Percentiles rank a stretch among this genome's conserved stretches.
These are phyloP conservation scores for Suhomyces wounanorum DNA, from an alignment of 1,139 yeast genomes.

Conservation along the genomic window DNA sequence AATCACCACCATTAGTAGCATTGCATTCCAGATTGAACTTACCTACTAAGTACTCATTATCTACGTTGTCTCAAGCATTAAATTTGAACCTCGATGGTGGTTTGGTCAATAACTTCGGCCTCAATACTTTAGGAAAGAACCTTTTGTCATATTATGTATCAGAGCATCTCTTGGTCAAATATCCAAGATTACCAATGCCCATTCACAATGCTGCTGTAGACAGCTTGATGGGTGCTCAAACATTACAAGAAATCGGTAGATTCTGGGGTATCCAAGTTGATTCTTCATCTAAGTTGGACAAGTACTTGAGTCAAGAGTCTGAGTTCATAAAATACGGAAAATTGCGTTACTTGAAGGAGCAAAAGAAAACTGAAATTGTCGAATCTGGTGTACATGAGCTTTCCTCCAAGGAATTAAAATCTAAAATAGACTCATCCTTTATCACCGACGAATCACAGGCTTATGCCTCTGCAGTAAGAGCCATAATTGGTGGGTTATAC, in stretches of 20 bases:
- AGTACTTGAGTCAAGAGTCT: conserved; percentile 70
- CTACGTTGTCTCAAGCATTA: conserved; percentile 80
- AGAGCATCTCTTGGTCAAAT: conserved; percentile 69
- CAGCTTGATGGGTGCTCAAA: conserved; percentile 65
- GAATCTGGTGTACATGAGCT: conserved; percentile 56
- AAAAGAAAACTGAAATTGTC: conserved; percentile 36
- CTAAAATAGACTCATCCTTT: conserved; percentile 18
- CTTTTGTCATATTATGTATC: conserved; percentile 74
- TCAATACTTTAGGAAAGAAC: conserved; percentile 77
- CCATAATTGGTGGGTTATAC: conserved; percentile 73
- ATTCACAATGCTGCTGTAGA: conserved; percentile 75
- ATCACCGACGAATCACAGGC: conserved; percentile 40
- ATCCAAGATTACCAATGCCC: conserved; percentile 87
- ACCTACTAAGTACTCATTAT: conserved; percentile 55
- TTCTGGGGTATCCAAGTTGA: conserved; percentile 91
- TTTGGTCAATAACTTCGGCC: conserved; percentile 74
- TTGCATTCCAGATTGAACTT: conserved; percentile 74
- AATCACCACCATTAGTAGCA: conserved; percentile 74
- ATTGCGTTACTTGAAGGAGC: conserved; percentile 52
- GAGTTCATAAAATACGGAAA: conserved; percentile 64
- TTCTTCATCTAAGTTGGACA: conserved; percentile 59
- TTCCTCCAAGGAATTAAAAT: conserved; percentile 31
- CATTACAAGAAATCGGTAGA: conserved; percentile 66
- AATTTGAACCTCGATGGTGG: conserved; percentile 47
- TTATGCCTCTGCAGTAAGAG: conserved; percentile 61